Conservation (phyloP, 768 basidiomycete species). For the Mycena albidolilacea region DNA sequence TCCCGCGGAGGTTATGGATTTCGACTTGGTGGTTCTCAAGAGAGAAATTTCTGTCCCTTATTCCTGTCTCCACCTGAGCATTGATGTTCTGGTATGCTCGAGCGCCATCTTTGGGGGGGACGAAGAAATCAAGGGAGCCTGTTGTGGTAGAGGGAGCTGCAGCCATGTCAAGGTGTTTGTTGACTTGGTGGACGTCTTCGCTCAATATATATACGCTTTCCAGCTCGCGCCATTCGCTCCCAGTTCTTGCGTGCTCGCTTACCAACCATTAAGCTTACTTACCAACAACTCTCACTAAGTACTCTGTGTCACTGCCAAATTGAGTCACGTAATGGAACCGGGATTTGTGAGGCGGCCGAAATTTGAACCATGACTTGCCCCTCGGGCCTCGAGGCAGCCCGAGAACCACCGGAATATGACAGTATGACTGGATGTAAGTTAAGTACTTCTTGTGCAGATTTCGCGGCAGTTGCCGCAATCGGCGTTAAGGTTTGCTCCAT, state of each 20-base stretch:
- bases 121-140: slow-evolving; percentile 55
- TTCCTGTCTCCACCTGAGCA: slow-evolving; percentile 43
- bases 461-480: too few species aligned
- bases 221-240: background rate
- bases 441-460: too few species aligned
- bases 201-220: background rate
- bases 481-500: too few species aligned
- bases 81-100: slow-evolving; percentile 57
- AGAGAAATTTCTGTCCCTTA: slow-evolving; percentile 51
- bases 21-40: slow-evolving; percentile 48
- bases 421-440: too few species aligned
- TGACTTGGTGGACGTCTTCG: background rate
- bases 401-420: too few species aligned
- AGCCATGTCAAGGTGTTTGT: slow-evolving; percentile 5
- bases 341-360: background rate
- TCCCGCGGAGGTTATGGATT: slow-evolving; percentile 60
- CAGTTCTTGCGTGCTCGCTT: slow-evolving; percentile 10
- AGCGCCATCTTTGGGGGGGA: slow-evolving; percentile 56
- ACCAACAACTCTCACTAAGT: too few species aligned
- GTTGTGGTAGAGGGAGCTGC: slow-evolving; percentile 41
- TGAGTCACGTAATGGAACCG: background rate
- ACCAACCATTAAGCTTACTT: background rate
- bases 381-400: too few species aligned
- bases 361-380: too few species aligned
- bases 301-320: too few species aligned